Evolutionary conservation across 2,329 filamentous ascomycete species (phyloP).

Genomic region (Claviceps cyperi): DNA sequence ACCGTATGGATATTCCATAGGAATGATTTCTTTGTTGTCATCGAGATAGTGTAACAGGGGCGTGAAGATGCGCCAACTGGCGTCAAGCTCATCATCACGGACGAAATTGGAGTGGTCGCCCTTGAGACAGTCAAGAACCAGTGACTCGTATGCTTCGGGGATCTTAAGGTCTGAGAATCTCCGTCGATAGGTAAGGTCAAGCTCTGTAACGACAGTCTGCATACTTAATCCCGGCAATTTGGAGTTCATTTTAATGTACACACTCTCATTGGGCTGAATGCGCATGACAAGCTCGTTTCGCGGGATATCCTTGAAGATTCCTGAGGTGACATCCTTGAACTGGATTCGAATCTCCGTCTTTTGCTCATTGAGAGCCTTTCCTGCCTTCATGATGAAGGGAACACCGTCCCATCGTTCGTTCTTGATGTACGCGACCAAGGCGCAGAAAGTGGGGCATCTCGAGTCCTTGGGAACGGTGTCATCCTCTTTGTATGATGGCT

Average conservation of each 20-base stretch:
- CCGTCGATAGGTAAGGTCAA: conserved; percentile 93
- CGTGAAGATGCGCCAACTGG: conserved; percentile 97
- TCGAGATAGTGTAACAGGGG: conserved; percentile 96
- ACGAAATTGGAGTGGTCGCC: conserved; percentile 99
- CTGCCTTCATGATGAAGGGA: conserved; percentile 98
- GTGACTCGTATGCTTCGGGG: conserved; percentile 93
- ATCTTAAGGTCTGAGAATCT: conserved; percentile 99
- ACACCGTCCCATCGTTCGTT: conserved; percentile 99
- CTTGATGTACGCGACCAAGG: conserved; percentile 95
- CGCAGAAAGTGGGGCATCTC: conserved; percentile 94
- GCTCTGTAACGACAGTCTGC: conserved; percentile 97
- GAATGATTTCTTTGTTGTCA: conserved; percentile 97
- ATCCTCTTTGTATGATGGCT: conserved; percentile 97
- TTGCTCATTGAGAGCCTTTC: conserved; percentile 97
- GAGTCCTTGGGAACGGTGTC: conserved; percentile 96
- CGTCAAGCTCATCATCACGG: conserved; percentile 89
- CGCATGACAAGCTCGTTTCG: conserved; percentile 98
- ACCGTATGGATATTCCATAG: conserved; percentile 99
- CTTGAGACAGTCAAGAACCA: conserved; percentile 95
- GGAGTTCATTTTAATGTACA: conserved; percentile 99
- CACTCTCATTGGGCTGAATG: conserved; percentile 97
- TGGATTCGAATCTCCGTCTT: conserved; percentile 99
- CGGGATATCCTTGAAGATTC: conserved; percentile 99
- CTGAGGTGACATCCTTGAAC: conserved; percentile 98
- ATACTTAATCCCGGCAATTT: conserved; percentile 97